A percentile compares a stretch with the other conserved stretches of the same genome.
Evolutionary conservation across 495 filamentous ascomycete species (phyloP).

Genomic region (Hyaloscypha finlandica): DNA sequence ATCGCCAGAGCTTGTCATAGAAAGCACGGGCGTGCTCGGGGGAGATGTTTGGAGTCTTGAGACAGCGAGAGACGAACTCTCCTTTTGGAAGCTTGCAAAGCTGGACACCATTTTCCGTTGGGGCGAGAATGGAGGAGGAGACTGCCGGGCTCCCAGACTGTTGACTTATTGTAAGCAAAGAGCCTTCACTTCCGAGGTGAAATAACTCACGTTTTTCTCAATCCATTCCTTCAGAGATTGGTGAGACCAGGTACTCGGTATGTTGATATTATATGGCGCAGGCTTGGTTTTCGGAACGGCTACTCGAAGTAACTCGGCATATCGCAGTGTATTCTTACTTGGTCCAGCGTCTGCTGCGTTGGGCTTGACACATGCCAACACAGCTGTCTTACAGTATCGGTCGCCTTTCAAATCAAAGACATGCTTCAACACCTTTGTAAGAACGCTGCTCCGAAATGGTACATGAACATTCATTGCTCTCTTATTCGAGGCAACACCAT

Average conservation of each 20-base stretch:
- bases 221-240: conserved; percentile 23
- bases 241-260: conserved; percentile 20
- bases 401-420: conserved; percentile 32
- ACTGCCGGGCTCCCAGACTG: conserved; percentile 29
- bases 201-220: conserved; percentile 21
- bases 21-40: conserved; percentile 38
- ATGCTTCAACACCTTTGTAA: conserved; percentile 44
- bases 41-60: conserved; percentile 26
- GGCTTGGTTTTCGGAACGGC: conserved; percentile 20
- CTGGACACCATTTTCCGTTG: conserved; percentile 22
- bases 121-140: conserved; percentile 19
- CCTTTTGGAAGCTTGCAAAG: conserved; percentile 23
- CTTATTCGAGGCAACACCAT: background rate
- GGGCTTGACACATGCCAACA: conserved; percentile 38
- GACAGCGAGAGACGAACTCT: conserved; percentile 31
- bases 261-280: background rate
- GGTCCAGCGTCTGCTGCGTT: conserved; percentile 29
- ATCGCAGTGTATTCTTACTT: conserved; percentile 34
- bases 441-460: conserved; percentile 38
- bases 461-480: conserved; percentile 34
- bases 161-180: background rate
- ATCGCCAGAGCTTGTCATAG: conserved; percentile 37
- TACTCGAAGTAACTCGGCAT: conserved; percentile 34
- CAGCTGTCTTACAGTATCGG: conserved; percentile 35
- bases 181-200: background rate